phyloP scores from a whole-genome alignment of 371 early-diverging fungal genomes.

The Batkoa obscura region DNA sequence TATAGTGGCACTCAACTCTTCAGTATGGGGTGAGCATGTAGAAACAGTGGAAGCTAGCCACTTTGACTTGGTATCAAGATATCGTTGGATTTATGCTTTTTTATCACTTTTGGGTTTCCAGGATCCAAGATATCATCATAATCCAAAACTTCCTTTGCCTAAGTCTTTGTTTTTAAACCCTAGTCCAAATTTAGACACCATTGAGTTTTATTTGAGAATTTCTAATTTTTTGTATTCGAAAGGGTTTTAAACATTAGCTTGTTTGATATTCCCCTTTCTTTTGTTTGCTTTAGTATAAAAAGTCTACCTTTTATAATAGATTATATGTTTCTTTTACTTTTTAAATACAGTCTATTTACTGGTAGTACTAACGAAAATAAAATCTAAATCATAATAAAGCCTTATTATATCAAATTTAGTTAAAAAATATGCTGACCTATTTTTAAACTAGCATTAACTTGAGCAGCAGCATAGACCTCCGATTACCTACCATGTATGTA shows the following conservation, averaged over 20 bases:
- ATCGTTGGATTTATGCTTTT: constrained; percentile 5
- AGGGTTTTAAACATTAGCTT: neutral
- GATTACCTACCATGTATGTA: too few species aligned
- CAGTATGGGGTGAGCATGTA: constrained; percentile 71
- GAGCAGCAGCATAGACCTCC: too few species aligned
- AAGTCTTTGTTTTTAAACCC: neutral
- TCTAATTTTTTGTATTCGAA: neutral
- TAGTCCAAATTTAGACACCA: neutral
- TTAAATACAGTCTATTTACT: neutral
- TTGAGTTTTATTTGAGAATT: neutral
- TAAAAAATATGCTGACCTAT: too few species aligned
- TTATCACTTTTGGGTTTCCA: neutral
- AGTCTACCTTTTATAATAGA: too few species aligned
- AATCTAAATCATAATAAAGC: too few species aligned
- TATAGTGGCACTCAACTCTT: constrained; percentile 52
- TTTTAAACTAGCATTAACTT: too few species aligned
- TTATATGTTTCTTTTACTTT: neutral
- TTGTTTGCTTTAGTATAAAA: too few species aligned
- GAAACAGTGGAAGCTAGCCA: constrained; percentile 64
- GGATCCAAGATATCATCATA: neutral
- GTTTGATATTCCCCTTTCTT: neutral
- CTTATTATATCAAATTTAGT: too few species aligned
- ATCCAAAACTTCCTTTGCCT: neutral
- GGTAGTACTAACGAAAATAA: neutral
- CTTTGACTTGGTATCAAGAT: constrained; percentile 44